These are phyloP conservation scores for Rhynchosporium secalis DNA, from an alignment of 2,329 filamentous ascomycete species.

Conservation along the genomic window DNA sequence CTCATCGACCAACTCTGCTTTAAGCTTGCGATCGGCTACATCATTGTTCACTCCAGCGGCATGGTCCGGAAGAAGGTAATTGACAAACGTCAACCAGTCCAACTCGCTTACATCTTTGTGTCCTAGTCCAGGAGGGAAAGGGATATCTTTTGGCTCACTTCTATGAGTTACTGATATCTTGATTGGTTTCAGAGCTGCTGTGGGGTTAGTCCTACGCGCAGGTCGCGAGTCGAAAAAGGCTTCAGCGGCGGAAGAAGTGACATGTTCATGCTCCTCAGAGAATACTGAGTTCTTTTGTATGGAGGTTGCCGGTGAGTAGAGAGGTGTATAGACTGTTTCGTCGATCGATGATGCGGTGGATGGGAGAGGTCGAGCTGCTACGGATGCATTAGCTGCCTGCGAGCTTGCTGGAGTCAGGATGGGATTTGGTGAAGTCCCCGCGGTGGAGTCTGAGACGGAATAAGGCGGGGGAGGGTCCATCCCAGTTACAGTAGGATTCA, in stretches of 20 bases:
- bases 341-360: conserved; percentile 31
- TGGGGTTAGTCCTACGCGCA: conserved; percentile 37
- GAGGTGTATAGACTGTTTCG: conserved; percentile 35
- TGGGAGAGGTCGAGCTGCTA: conserved; percentile 23
- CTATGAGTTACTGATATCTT: conserved; percentile 22
- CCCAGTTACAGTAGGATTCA: conserved; percentile 16
- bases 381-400: conserved; percentile 43
- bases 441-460: conserved; percentile 55
- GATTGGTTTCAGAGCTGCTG: conserved; percentile 23
- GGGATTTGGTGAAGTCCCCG: conserved; percentile 39
- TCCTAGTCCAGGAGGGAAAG: conserved; percentile 28
- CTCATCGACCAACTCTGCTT: conserved; percentile 43
- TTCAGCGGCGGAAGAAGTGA: conserved; percentile 28
- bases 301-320: conserved; percentile 29
- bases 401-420: conserved; percentile 33
- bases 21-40: conserved; percentile 51
- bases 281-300: conserved; percentile 26
- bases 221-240: conserved; percentile 36
- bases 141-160: conserved; percentile 29
- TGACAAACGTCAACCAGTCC: conserved; percentile 62
- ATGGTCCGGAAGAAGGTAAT: conserved; percentile 55
- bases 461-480: conserved; percentile 55
- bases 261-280: conserved; percentile 21
- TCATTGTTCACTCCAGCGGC: conserved; percentile 47
- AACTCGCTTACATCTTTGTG: conserved; percentile 49